Evolutionary conservation across 2,329 filamentous ascomycete genomes (phyloP).

Genomic region (Aspergillus sojae): DNA sequence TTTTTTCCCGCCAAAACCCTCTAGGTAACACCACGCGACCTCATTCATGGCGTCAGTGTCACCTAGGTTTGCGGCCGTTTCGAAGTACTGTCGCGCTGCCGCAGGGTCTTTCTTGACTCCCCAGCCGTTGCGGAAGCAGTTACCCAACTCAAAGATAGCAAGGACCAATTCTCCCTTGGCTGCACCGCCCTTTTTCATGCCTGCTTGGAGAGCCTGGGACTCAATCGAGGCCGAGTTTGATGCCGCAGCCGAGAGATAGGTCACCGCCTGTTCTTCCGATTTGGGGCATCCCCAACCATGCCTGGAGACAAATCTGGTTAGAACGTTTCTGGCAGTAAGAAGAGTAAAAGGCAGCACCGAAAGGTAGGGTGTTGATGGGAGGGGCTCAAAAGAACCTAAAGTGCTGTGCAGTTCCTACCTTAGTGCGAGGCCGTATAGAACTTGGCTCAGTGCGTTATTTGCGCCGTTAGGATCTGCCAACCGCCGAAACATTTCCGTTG

Average conservation of each 20-base stretch:
- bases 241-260: conserved; percentile 84
- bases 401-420: conserved; percentile 57
- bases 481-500: conserved; percentile 81
- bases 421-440: conserved; percentile 89
- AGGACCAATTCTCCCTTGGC: conserved; percentile 96
- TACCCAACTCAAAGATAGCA: conserved; percentile 85
- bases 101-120: conserved; percentile 83
- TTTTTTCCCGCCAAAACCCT: conserved; percentile 97
- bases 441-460: conserved; percentile 93
- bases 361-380: neutral
- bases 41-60: conserved; percentile 99
- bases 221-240: conserved; percentile 89
- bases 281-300: conserved; percentile 90
- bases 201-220: conserved; percentile 78
- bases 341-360: neutral
- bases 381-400: neutral
- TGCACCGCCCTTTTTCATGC: conserved; percentile 87
- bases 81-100: conserved; percentile 89
- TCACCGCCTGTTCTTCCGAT: conserved; percentile 72
- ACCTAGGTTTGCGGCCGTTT: conserved; percentile 93
- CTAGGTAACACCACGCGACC: conserved; percentile 90
- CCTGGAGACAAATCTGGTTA: conserved; percentile 48
- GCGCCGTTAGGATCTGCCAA: conserved; percentile 81
- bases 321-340: neutral
- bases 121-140: conserved; percentile 88